These are phyloP conservation scores for Lipomyces mesembrius DNA, from an alignment of 805 yeast genomes.

Conservation along the genomic window DNA sequence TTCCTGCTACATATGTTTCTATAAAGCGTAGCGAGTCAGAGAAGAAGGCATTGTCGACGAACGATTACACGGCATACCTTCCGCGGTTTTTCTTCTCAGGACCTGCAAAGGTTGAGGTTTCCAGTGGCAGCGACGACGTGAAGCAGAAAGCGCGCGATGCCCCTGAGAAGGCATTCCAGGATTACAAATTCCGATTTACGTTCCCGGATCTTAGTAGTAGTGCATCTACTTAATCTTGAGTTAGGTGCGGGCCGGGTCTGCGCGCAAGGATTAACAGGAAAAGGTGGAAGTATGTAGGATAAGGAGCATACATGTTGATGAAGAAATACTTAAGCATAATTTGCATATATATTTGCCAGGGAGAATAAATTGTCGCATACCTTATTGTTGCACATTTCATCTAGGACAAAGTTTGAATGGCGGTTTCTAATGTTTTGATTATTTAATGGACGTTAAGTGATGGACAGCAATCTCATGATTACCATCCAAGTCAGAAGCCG, in stretches of 20 bases:
- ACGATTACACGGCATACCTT: slow-evolving; percentile 27
- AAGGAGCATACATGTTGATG: background rate
- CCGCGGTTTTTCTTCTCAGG: slow-evolving; percentile 22
- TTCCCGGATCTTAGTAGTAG: background rate
- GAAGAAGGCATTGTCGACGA: slow-evolving; percentile 20
- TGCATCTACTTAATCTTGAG: background rate
- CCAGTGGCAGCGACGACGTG: slow-evolving; percentile 9
- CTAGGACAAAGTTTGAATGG: background rate
- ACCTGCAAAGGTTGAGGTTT: slow-evolving; percentile 3
- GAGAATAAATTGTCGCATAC: background rate
- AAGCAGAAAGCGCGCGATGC: slow-evolving; percentile 20
- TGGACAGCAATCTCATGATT: background rate
- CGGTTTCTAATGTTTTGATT: background rate
- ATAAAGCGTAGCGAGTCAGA: slow-evolving; percentile 9
- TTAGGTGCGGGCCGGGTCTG: background rate
- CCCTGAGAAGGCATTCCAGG: background rate
- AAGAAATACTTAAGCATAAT: background rate
- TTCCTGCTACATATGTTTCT: background rate
- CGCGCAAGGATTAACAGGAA: background rate
- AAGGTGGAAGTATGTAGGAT: background rate
- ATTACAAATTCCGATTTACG: slow-evolving; percentile 6
- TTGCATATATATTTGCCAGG: background rate
- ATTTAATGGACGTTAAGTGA: background rate
- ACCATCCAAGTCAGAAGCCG: background rate
- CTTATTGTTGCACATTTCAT: background rate